Conservation (phyloP, 192 early-diverging fungal species). For the Coemansia sp. region DNA sequence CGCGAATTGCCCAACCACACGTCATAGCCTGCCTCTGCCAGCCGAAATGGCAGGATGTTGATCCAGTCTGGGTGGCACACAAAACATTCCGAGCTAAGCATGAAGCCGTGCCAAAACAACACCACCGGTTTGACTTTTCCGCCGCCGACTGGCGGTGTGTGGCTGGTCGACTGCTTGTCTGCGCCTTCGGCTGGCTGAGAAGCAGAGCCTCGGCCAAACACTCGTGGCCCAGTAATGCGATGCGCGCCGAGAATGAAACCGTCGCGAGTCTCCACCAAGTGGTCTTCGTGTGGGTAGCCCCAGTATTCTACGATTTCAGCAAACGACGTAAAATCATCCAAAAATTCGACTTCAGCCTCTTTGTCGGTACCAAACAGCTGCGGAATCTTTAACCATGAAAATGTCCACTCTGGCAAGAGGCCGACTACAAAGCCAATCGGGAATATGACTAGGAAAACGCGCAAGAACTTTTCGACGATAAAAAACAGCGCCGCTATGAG, state of each 20-base stretch:
- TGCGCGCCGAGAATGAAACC: slow-evolving; percentile 84
- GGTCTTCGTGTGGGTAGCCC: slow-evolving; percentile 83
- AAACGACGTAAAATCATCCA: slow-evolving; percentile 57
- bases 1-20: slow-evolving; percentile 96
- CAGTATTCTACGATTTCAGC: slow-evolving; percentile 59
- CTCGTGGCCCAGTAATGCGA: slow-evolving; percentile 64
- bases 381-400: slow-evolving; percentile 37
- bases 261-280: slow-evolving; percentile 82
- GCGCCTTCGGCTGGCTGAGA: slow-evolving; percentile 8
- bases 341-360: slow-evolving; percentile 39
- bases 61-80: slow-evolving; percentile 80
- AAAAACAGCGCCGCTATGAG: slow-evolving; percentile 66
- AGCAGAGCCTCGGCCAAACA: slow-evolving; percentile 19
- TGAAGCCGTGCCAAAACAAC: slow-evolving; percentile 91
- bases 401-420: slow-evolving; percentile 41
- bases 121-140: slow-evolving; percentile 76
- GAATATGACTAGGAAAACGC: slow-evolving; percentile 67
- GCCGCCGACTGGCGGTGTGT: neutral
- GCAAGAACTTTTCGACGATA: slow-evolving; percentile 68
- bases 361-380: slow-evolving; percentile 34
- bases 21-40: slow-evolving; percentile 90
- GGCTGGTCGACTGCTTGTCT: neutral
- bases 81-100: slow-evolving; percentile 94
- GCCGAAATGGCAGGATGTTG: slow-evolving; percentile 75
- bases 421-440: slow-evolving; percentile 60